phyloP scores from a whole-genome alignment of 208 protist species.

The Crithidia acanthocephali region DNA sequence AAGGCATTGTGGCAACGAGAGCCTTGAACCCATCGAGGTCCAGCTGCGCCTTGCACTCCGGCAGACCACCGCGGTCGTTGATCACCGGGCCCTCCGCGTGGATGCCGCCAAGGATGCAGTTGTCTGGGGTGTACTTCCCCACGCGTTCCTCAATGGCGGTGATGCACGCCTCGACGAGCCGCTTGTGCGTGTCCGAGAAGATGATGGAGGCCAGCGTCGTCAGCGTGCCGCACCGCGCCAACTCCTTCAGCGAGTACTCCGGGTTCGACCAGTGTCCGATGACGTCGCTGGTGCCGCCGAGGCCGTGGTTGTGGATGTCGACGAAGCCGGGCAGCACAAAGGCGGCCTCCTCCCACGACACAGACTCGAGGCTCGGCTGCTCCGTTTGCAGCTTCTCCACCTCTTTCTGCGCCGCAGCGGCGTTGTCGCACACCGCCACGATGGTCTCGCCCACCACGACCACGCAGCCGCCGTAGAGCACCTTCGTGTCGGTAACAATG shows the following conservation, averaged over 20 bases:
- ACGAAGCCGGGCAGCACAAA: slow-evolving; percentile 79
- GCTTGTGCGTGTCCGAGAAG: slow-evolving; percentile 62
- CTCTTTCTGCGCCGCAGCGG: slow-evolving; percentile 29
- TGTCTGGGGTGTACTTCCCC: slow-evolving; percentile 41
- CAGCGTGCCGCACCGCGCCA: slow-evolving; percentile 76
- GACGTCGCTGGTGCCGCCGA: slow-evolving; percentile 64
- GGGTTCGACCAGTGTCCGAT: slow-evolving; percentile 76
- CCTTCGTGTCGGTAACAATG: slow-evolving; percentile 56
- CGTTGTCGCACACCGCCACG: slow-evolving; percentile 31
- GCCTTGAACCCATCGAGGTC: slow-evolving; percentile 43
- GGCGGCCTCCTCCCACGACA: slow-evolving; percentile 25
- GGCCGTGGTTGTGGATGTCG: slow-evolving; percentile 82
- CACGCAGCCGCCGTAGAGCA: slow-evolving; percentile 66
- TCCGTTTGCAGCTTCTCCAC: slow-evolving; percentile 15
- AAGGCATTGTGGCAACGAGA: slow-evolving; percentile 59
- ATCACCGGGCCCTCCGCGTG: slow-evolving; percentile 77
- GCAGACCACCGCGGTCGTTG: slow-evolving; percentile 66
- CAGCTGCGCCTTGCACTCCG: slow-evolving; percentile 42
- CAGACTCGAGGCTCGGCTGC: slow-evolving; percentile 17
- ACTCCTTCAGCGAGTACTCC: slow-evolving; percentile 60
- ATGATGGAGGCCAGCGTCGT: slow-evolving; percentile 70
- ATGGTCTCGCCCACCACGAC: slow-evolving; percentile 51
- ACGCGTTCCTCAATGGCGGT: slow-evolving; percentile 49
- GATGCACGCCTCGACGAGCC: slow-evolving; percentile 52
- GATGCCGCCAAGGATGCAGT: slow-evolving; percentile 67